phyloP scores from a whole-genome alignment of 2,329 filamentous ascomycete species.

The Trichothecium sympodiale region DNA sequence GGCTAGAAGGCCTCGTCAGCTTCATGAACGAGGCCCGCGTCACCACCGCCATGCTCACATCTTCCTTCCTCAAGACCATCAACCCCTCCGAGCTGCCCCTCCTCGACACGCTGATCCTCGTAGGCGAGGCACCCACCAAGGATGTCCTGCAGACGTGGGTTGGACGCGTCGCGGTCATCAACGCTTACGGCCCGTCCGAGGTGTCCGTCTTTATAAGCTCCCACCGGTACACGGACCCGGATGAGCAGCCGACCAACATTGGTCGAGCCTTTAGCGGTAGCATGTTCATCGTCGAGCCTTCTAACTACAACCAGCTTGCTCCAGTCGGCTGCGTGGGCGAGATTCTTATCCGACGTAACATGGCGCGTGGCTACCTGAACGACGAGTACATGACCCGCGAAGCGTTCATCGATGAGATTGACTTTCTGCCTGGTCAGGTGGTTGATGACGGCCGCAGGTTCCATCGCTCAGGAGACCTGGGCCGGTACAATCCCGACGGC shows the following conservation, averaged over 20 bases:
- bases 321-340: constrained; percentile 12
- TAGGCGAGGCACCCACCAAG: constrained; percentile 6
- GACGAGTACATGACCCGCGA: constrained; percentile 15
- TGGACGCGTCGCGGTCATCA: constrained; percentile 8
- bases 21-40: background rate
- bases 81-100: constrained; percentile 6
- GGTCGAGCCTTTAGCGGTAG: constrained; percentile 7
- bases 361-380: constrained; percentile 39
- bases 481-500: constrained; percentile 2
- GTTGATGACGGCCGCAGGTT: constrained; percentile 2
- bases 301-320: constrained; percentile 7
- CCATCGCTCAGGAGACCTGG: constrained; percentile 9
- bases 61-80: constrained; percentile 8
- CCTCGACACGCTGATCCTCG: constrained; percentile 5
- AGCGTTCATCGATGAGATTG: constrained; percentile 11
- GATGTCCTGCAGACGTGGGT: constrained; percentile 7
- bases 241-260: constrained; percentile 6
- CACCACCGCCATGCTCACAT: constrained; percentile 7
- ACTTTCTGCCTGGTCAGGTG: constrained; percentile 12
- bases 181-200: constrained; percentile 9
- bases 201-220: constrained; percentile 1
- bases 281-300: constrained; percentile 11
- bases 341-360: constrained; percentile 16
- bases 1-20: constrained; percentile 3
- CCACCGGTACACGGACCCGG: background rate